Conservation (phyloP, 768 basidiomycete species). For the Lactarius evosmus region DNA sequence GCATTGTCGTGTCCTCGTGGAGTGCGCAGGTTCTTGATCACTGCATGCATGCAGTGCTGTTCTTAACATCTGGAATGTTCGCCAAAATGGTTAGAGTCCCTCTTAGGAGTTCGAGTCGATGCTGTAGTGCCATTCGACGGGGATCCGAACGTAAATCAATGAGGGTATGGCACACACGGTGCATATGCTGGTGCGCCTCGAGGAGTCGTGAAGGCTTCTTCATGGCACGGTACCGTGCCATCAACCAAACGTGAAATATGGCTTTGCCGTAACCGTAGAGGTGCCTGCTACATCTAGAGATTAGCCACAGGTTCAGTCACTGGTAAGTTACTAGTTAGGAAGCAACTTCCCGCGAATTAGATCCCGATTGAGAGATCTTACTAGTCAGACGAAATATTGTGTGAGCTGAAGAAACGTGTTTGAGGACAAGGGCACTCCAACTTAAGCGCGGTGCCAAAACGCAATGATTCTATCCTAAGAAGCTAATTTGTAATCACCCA, state of each 20-base stretch:
- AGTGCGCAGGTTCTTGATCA: not conserved
- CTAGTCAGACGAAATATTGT: not conserved
- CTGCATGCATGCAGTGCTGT: not conserved
- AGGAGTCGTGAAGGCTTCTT: not conserved
- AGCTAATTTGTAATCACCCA: not conserved
- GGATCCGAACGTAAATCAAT: not conserved
- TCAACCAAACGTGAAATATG: too few species aligned
- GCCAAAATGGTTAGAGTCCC: not conserved
- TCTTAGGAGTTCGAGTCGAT: not conserved
- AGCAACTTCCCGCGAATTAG: not conserved
- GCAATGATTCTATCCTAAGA: not conserved
- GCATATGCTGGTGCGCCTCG: not conserved
- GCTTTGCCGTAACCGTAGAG: not conserved
- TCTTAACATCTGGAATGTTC: not conserved
- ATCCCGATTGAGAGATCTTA: not conserved
- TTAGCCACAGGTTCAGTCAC: not conserved
- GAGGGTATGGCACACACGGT: not conserved
- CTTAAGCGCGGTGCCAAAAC: not conserved
- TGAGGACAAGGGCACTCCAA: not conserved
- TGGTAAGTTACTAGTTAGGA: not conserved
- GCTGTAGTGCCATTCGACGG: not conserved
- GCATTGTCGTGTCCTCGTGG: constrained; percentile 6
- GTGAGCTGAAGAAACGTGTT: not conserved
- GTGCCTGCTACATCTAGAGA: not conserved
- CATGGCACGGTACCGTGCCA: not conserved